phyloP scores from a whole-genome alignment of 1,284 basidiomycete genomes.

The Austroboletus niveus region DNA sequence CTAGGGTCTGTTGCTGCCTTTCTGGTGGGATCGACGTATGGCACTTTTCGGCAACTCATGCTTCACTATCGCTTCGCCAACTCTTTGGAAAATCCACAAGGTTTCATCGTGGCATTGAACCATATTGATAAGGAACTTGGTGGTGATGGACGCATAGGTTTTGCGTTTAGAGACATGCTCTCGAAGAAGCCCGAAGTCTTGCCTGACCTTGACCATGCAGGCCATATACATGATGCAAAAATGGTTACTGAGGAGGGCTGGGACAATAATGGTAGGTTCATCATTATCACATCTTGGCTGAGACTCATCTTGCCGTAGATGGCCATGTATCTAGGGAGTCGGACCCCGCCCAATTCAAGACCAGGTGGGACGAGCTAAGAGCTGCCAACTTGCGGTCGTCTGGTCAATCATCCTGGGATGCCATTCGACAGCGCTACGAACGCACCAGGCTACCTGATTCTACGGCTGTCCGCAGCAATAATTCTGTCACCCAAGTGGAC shows the following conservation, averaged over 20 bases:
- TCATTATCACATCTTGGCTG: neutral
- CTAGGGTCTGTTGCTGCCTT: conserved; percentile 26
- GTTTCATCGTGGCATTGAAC: conserved; percentile 39
- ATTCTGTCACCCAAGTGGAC: conserved; percentile 19
- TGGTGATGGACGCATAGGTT: conserved; percentile 25
- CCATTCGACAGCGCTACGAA: conserved; percentile 59
- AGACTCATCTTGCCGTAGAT: conserved; percentile 6
- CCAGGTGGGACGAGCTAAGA: conserved; percentile 67
- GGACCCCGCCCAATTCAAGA: conserved; percentile 21
- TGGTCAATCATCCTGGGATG: conserved; percentile 62
- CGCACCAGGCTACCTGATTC: conserved; percentile 29
- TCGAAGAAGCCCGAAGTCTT: conserved; percentile 12
- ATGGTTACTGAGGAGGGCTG: conserved; percentile 15
- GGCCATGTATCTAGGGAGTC: conserved; percentile 6
- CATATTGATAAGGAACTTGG: conserved; percentile 38
- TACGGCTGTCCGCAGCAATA: conserved; percentile 11
- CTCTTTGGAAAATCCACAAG: conserved; percentile 46
- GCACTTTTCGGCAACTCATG: conserved; percentile 41
- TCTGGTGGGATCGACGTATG: conserved; percentile 29
- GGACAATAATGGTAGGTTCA: conserved; percentile 10
- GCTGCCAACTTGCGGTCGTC: conserved; percentile 45
- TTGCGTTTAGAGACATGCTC: conserved; percentile 22
- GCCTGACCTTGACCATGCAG: conserved; percentile 4
- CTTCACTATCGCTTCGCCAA: conserved; percentile 46
- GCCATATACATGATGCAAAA: conserved; percentile 8